Conservation (phyloP, 495 filamentous ascomycete species). For the Articulospora tetracladia region DNA sequence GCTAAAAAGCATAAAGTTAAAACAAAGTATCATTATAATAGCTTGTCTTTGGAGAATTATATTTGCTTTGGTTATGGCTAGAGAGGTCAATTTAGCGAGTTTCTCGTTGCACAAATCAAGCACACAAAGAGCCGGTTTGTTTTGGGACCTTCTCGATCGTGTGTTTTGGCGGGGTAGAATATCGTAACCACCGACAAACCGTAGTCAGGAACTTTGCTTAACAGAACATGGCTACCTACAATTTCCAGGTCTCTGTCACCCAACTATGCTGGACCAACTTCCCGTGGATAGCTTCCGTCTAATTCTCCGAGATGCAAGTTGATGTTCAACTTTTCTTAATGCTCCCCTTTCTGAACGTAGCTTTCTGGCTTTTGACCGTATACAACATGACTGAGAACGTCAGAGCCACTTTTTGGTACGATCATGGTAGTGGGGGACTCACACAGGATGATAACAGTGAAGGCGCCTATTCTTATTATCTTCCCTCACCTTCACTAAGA, state of each 20-base stretch:
- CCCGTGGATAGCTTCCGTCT: background rate
- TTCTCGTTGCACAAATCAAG: background rate
- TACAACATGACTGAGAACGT: background rate
- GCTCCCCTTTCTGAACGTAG: background rate
- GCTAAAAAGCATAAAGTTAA: background rate
- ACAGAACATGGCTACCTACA: background rate
- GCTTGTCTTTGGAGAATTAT: background rate
- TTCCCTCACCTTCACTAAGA: constrained; percentile 39
- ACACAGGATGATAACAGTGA: constrained; percentile 28
- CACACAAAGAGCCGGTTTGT: background rate
- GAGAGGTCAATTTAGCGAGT: background rate
- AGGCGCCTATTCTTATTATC: constrained; percentile 36
- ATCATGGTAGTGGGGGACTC: constrained; percentile 12
- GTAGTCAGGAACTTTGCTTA: background rate
- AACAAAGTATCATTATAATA: background rate
- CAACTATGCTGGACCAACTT: background rate
- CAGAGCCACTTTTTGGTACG: background rate
- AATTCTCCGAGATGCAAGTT: background rate
- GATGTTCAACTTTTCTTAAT: background rate
- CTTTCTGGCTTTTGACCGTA: constrained; percentile 1
- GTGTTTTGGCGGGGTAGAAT: background rate
- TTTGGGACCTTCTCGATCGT: background rate
- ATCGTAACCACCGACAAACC: background rate
- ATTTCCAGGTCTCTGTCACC: background rate
- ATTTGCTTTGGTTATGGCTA: background rate